Evolutionary conservation across 108 stramenopile species (phyloP).

Genomic region (Ochromonas danica): DNA sequence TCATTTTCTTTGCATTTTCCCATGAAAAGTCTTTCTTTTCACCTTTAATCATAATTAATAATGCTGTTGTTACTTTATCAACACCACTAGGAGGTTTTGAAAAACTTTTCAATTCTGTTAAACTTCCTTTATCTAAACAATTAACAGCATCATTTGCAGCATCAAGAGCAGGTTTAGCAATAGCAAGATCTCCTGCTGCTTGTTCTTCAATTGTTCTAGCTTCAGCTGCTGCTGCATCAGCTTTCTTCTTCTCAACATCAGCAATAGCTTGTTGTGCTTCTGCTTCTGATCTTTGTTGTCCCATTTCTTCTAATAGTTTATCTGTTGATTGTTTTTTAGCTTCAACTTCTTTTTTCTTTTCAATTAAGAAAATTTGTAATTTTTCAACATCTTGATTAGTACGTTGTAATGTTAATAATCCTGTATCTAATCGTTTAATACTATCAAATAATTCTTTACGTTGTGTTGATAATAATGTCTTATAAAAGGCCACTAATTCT

Average conservation of each 20-base stretch:
- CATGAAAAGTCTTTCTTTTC: conserved; percentile 51
- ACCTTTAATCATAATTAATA: conserved; percentile 50
- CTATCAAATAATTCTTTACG: neutral
- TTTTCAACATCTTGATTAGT: conserved; percentile 30
- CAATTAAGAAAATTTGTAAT: conserved; percentile 21
- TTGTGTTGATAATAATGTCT: neutral
- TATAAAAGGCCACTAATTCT: conserved; percentile 27
- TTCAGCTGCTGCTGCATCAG: conserved; percentile 37
- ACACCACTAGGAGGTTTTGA: conserved; percentile 53
- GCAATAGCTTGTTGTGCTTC: conserved; percentile 42
- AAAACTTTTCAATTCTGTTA: conserved; percentile 53
- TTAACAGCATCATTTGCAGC: conserved; percentile 53
- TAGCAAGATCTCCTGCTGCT: conserved; percentile 39
- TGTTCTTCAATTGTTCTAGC: conserved; percentile 36
- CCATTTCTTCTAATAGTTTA: conserved; percentile 37
- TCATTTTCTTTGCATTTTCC: conserved; percentile 41
- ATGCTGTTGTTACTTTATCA: conserved; percentile 47
- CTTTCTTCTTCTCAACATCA: conserved; percentile 40
- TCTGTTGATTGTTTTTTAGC: conserved; percentile 29
- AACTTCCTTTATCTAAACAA: conserved; percentile 43
- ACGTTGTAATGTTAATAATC: neutral
- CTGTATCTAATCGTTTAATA: conserved; percentile 35
- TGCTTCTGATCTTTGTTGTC: conserved; percentile 33
- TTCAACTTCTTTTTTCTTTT: conserved; percentile 38
- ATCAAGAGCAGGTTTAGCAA: conserved; percentile 51